Percentiles rank a stretch among this genome's conserved stretches.
phyloP scores from a whole-genome alignment of 805 yeast species.

The Barnettozyma wickerhamii region DNA sequence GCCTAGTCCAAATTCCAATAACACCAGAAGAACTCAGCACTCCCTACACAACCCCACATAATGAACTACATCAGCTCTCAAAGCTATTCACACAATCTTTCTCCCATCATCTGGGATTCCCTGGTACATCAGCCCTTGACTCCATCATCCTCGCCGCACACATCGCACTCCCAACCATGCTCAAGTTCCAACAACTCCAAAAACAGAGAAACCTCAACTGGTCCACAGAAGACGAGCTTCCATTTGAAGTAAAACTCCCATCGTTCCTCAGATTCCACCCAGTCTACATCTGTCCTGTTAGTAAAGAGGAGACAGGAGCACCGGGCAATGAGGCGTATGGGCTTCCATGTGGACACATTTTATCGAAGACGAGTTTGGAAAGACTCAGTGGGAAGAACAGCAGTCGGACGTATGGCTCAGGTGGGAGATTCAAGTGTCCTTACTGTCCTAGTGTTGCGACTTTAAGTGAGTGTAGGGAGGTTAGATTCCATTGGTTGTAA shows the following conservation, averaged over 20 bases:
- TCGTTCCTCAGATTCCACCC: slow-evolving; percentile 50
- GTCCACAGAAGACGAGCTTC: slow-evolving; percentile 56
- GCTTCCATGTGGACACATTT: slow-evolving; percentile 60
- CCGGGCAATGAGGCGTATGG: slow-evolving; percentile 55
- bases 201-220: slow-evolving; percentile 41
- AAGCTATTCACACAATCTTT: slow-evolving; percentile 42
- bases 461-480: slow-evolving; percentile 38
- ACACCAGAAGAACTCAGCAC: slow-evolving; percentile 22
- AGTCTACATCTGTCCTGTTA: slow-evolving; percentile 66
- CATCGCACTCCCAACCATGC: slow-evolving; percentile 47
- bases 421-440: slow-evolving; percentile 60
- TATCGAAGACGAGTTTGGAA: slow-evolving; percentile 49
- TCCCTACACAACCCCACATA: slow-evolving; percentile 10
- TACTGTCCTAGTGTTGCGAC: slow-evolving; percentile 56
- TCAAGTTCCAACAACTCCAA: slow-evolving; percentile 43
- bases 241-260: slow-evolving; percentile 59
- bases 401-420: slow-evolving; percentile 18
- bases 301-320: slow-evolving; percentile 54
- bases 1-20: slow-evolving; percentile 21
- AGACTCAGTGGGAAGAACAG: slow-evolving; percentile 32
- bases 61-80: slow-evolving; percentile 27
- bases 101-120: slow-evolving; percentile 43
- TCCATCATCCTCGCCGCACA: slow-evolving; percentile 48
- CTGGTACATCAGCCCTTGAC: slow-evolving; percentile 50
- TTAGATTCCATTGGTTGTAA: slow-evolving; percentile 31